Evolutionary conservation across 1,284 basidiomycete genomes (phyloP), one percentile per base, ranked within the genome.

Genomic region (Stygiomarasmius scandens): DNA sequence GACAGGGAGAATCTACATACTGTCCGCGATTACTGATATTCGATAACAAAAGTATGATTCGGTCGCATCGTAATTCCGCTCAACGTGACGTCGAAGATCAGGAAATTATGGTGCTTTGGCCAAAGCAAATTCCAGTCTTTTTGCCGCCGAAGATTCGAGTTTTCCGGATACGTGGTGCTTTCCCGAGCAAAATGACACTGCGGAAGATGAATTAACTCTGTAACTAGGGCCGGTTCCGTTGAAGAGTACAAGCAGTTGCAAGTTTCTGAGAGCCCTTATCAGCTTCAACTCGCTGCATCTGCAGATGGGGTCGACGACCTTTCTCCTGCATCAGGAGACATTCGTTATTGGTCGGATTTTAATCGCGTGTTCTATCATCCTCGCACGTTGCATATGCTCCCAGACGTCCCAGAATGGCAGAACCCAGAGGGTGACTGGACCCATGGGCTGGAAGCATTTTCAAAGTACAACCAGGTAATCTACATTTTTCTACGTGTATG

Each of bases 291-390:
- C 29, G 79, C 84, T 32, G 68, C 74, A 52, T 69, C 65, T 11
- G 69, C 71, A 10, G 67, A 67, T 14, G 63, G 62, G 16, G 58
- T 64, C 2, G 38, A 59, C 16, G 51, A 48, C 11, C 49, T 54
- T 50, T 36, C 27, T 23, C 29, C 45, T 38, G 36, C 2, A 52
- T 29, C 64, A 61, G 68, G 45, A 6, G 67, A 77, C n/a, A 71
- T 89, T 58, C 78, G 84, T 61, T 90, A 81, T 66, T 93, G 90
- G 90, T 90, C 90, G 2, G 90, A 93, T 71, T 91, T 84, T 64
- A 88, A 77, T 63, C 85, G 87, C 27, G 79, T 90, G 22, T 86
- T 80, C 68, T 87, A 86, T 66, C 74, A 81, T 60, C 87, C 87
- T 19, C 80, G 83, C 59, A 83, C 85, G 11, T 66, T 89, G 11